Evolutionary conservation across 805 yeast species (phyloP), one percentile per base, ranked within the genome.

Genomic region (Metschnikowia santaceciliae): DNA sequence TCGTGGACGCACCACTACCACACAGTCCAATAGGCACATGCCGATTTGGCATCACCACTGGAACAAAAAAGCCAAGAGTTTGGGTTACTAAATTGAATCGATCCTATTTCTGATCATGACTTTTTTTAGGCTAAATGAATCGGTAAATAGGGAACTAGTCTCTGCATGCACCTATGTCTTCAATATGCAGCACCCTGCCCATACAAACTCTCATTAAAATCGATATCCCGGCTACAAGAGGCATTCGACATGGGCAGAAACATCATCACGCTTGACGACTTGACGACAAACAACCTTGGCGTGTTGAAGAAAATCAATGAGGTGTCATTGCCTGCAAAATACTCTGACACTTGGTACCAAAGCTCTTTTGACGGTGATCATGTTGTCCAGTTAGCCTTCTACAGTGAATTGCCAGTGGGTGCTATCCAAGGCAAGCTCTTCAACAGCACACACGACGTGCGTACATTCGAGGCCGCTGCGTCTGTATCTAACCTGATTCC

Each of bases 331-430:
- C 86, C 88, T 3, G 69, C 77, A 0, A 50, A 62, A 2, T 85
- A 80, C 59, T 61, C 81, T 0, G 79, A 78, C 1, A 55, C 67
- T 2, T 84, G 84, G 77, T 82, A 83, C 55, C 57, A 72, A 32
- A 76, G 76, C 20, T 69, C 81, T 13, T 64, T 76, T 23, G 69
- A 74, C 2, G 61, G 73, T 1, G 81, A 74, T 22, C 83, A 81
- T 30, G 68, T 85, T 33, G 76, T 77, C 33, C 77, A 83, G 61
- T 69, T 83, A 49, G 87, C 85, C 0, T 87, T 75, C 67, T 86
- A 76, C 66, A 79, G 85, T 45, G 96, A 86, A 61, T 79, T 87
- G 5, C 90, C 96, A 6, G 92, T 90, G 3, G 96, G 94, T 14
- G 85, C 83, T 3, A 70, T 90, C 45, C 82, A 83, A 53, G 84